Percentiles rank a stretch among this genome's conserved stretches.
phyloP scores from a whole-genome alignment of 495 filamentous ascomycete species.

The Aspergillus steynii region DNA sequence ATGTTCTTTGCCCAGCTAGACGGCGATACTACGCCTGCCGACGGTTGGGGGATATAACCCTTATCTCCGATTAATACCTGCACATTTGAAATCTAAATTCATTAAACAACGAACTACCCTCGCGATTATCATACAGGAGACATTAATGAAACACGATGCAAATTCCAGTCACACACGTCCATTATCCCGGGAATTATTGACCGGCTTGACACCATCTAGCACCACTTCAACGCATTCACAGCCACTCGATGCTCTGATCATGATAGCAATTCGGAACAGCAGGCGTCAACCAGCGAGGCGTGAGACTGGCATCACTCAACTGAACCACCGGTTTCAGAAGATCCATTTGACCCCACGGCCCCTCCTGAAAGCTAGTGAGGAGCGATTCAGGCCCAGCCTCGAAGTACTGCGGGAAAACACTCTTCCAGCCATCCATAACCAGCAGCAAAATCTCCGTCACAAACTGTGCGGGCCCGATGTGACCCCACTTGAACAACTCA shows the following conservation, averaged over 20 bases:
- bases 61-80: too few species aligned
- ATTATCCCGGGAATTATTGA: not conserved
- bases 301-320: constrained; percentile 23
- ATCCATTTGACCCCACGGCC: constrained; percentile 22
- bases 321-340: constrained; percentile 29
- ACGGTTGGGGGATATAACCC: too few species aligned
- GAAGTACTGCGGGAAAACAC: constrained; percentile 24
- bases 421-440: constrained; percentile 34
- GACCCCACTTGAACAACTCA: constrained; percentile 16
- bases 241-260: constrained; percentile 20
- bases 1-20: not conserved
- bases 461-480: constrained; percentile 22
- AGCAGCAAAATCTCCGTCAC: constrained; percentile 29
- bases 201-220: too few species aligned
- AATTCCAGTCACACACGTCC: not conserved
- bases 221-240: constrained; percentile 1
- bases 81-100: too few species aligned
- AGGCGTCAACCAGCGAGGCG: constrained; percentile 24
- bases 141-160: not conserved
- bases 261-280: constrained; percentile 30
- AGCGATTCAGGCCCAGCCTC: constrained; percentile 19
- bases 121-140: not conserved
- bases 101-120: not conserved
- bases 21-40: not conserved
- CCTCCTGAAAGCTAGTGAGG: constrained; percentile 27